Percentiles rank a stretch among this genome's conserved stretches.
Evolutionary conservation across 2,329 filamentous ascomycete genomes (phyloP).

Genomic region (Xylaria digitata): DNA sequence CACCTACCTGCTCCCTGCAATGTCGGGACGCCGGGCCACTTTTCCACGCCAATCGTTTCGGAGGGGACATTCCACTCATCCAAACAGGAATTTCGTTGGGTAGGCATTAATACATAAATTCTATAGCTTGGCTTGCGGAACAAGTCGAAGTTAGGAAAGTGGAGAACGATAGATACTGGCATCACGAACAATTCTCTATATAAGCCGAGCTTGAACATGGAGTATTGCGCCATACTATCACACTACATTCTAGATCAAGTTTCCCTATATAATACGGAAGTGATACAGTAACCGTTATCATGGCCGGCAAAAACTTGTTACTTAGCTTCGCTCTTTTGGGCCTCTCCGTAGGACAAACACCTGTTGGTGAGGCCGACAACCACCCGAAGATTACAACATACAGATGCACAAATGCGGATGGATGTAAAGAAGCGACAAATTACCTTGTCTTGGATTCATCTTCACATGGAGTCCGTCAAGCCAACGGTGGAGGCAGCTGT

Average conservation of each 20-base stretch:
- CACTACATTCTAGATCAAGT: not conserved
- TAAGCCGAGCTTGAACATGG: constrained; percentile 17
- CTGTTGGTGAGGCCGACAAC: constrained; percentile 53
- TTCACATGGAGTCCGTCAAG: constrained; percentile 58
- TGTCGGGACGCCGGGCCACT: constrained; percentile 37
- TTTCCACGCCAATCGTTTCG: constrained; percentile 28
- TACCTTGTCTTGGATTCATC: constrained; percentile 62
- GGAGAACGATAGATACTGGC: constrained; percentile 11
- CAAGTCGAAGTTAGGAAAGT: constrained; percentile 33
- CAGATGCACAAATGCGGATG: constrained; percentile 61
- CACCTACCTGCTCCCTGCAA: not conserved
- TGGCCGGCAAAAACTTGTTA: constrained; percentile 44
- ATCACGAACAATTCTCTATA: constrained; percentile 25
- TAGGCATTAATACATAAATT: constrained; percentile 24
- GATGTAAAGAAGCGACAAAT: constrained; percentile 60
- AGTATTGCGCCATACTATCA: constrained; percentile 6
- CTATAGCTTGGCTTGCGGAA: constrained; percentile 34
- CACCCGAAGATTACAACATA: constrained; percentile 62
- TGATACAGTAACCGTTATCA: constrained; percentile 26
- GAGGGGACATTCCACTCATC: constrained; percentile 32
- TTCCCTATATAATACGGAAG: not conserved
- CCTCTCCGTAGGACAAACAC: constrained; percentile 51
- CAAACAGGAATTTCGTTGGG: constrained; percentile 8
- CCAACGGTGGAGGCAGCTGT: constrained; percentile 50
- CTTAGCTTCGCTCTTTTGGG: constrained; percentile 47